These are phyloP conservation scores for Raphanus raphanistrum DNA, from an alignment of 345 rosid genomes.

Conservation along the genomic window DNA sequence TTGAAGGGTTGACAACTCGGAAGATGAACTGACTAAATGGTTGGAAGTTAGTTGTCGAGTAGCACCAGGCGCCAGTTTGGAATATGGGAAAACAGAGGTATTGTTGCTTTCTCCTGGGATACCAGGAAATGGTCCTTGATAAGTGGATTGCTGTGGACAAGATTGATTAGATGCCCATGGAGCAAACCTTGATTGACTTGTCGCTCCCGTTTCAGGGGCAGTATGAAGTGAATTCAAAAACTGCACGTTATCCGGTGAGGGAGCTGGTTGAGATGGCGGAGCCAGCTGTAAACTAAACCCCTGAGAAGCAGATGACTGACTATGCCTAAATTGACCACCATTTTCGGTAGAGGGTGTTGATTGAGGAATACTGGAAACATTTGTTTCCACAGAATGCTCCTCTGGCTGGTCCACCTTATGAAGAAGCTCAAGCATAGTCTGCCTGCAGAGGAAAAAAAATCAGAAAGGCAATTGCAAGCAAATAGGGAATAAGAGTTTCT, in stretches of 20 bases:
- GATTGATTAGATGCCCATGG: constrained; percentile 50
- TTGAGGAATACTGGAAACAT: constrained; percentile 51
- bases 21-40: constrained; percentile 41
- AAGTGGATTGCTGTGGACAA: constrained; percentile 43
- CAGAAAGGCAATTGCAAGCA: constrained; percentile 10
- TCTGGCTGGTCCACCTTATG: constrained; percentile 76
- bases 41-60: constrained; percentile 38
- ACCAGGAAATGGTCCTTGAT: constrained; percentile 46
- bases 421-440: constrained; percentile 90
- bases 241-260: constrained; percentile 38
- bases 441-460: constrained; percentile 46
- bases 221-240: constrained; percentile 31
- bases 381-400: constrained; percentile 48
- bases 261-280: constrained; percentile 71
- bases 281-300: constrained; percentile 79
- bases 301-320: constrained; percentile 62
- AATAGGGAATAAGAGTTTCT: neutral
- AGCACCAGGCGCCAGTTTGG: constrained; percentile 42
- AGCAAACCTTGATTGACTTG: constrained; percentile 47
- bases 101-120: constrained; percentile 42
- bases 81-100: constrained; percentile 50
- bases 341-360: constrained; percentile 56
- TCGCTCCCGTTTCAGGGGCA: constrained; percentile 46
- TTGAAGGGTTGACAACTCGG: constrained; percentile 44
- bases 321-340: constrained; percentile 53